Evolutionary conservation across 2,329 filamentous ascomycete species (phyloP), one percentile per base, ranked within the genome.

Genomic region (Waltergamsia citrina): DNA sequence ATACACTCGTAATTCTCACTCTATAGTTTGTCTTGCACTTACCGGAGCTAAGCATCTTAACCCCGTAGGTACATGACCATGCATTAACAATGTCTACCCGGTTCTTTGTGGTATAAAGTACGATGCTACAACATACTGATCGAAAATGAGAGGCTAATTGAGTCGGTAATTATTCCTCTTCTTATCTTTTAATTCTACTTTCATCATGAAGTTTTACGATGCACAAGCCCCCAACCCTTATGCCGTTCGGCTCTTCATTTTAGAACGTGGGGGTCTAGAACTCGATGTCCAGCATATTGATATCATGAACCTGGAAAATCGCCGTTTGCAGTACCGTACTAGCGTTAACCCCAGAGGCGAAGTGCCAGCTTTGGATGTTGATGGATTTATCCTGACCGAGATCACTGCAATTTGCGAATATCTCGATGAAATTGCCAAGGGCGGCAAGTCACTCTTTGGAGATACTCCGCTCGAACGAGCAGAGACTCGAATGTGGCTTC

Each of bases 271-370:
- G 1, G 36, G 40, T 12, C 24, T 42, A 0, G 21, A 11, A 1
- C 24, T 44, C 2, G 38, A 41, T 3, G 31, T 41, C 2, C 12
- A 43, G n/a, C 23, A 15, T 1, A 15, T 42, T 6, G 37, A 44
- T 25, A 33, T 44, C 17, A 35, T 42, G 27, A 40, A 5, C 1
- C 21, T 38, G 11, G 32, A 44, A n/a, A 43, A 43, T 1, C 34
- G 42, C 24, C 28, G 34, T 4, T 36, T 34, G 2, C 27, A 33
- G n/a, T 42, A 42, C 4, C 4, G 32, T 6, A 41, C 34, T 4
- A 24, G 34, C 11, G 33, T 43, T 15, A 40, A 44, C 12, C 15
- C 32, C 2, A 29, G 39, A 0, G 39, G 42, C 3, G 42, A 43
- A 6, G 2, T 42, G 7, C 36, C 34, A 25, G 23, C 23, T 9